Percentiles rank a stretch among this genome's conserved stretches.
Evolutionary conservation across 73 alveolate genomes (phyloP).

Genomic region (Tetrahymena thermophila): DNA sequence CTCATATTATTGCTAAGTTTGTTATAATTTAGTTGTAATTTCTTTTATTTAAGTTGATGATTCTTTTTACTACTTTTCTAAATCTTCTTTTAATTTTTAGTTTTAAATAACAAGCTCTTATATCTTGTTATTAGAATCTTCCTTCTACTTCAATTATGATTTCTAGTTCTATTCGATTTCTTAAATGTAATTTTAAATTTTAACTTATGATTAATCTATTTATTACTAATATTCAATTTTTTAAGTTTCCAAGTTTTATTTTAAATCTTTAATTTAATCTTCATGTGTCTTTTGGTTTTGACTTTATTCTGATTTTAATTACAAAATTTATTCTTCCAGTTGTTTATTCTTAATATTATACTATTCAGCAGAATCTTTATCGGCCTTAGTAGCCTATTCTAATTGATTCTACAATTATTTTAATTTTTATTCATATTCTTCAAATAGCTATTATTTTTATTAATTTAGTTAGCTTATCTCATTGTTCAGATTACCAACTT

Average conservation of each 20-base stretch:
- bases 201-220: not conserved
- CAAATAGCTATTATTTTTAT: not conserved
- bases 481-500: not conserved
- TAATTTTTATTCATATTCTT: not conserved
- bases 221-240: not conserved
- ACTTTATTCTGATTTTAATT: no score
- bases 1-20: not conserved
- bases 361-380: not conserved
- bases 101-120: not conserved
- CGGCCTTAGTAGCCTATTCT: not conserved
- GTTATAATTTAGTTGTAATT: not conserved
- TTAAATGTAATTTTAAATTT: not conserved
- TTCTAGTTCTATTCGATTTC: not conserved
- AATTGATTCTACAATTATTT: not conserved
- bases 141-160: not conserved
- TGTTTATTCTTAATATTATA: not conserved
- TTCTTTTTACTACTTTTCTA: not conserved
- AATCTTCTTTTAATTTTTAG: not conserved
- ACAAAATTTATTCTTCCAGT: no score
- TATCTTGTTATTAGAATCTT: not conserved
- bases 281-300: no score
- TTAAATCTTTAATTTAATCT: not conserved
- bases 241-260: not conserved
- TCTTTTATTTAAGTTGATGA: not conserved
- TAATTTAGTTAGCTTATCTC: not conserved